Conservation (phyloP, 1,139 yeast genomes). For the Arxiozyma bovina region DNA sequence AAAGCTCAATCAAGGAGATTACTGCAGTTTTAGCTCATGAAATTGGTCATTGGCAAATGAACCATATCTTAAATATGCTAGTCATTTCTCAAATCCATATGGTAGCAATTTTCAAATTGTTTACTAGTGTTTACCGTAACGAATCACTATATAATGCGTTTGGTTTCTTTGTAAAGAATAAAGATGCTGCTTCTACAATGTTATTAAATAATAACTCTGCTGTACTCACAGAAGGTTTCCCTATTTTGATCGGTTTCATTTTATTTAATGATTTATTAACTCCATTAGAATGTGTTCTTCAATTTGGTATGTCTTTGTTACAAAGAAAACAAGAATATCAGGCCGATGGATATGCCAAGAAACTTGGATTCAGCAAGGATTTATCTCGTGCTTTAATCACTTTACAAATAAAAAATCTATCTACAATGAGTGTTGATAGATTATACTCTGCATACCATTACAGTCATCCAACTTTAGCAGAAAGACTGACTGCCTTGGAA, state of each 20-base stretch:
- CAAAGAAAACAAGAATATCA: constrained; percentile 85
- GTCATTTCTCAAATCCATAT: constrained; percentile 55
- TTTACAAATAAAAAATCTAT: constrained; percentile 69
- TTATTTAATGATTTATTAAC: constrained; percentile 65
- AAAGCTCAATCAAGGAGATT: constrained; percentile 67
- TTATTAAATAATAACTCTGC: constrained; percentile 5
- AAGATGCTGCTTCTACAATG: constrained; percentile 20
- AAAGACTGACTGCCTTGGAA: constrained; percentile 71
- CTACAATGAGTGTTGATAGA: constrained; percentile 81
- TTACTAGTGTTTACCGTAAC: constrained; percentile 74
- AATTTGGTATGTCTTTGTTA: constrained; percentile 57
- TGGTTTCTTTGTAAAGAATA: constrained; percentile 47
- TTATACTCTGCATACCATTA: constrained; percentile 81
- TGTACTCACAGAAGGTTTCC: constrained; percentile 39
- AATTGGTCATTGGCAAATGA: constrained; percentile 93
- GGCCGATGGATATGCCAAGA: constrained; percentile 80
- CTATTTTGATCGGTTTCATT: constrained; percentile 71
- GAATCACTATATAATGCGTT: constrained; percentile 66
- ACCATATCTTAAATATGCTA: constrained; percentile 71
- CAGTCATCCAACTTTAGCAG: constrained; percentile 85
- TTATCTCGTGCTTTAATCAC: constrained; percentile 66
- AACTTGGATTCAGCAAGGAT: constrained; percentile 59
- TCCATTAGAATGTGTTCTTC: constrained; percentile 64
- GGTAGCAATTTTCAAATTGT: constrained; percentile 56
- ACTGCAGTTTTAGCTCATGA: constrained; percentile 96